Percentiles rank a stretch among this genome's conserved stretches.
These are phyloP conservation scores for Lophiotrema nucula DNA, from an alignment of 495 filamentous ascomycete species.

Conservation along the genomic window DNA sequence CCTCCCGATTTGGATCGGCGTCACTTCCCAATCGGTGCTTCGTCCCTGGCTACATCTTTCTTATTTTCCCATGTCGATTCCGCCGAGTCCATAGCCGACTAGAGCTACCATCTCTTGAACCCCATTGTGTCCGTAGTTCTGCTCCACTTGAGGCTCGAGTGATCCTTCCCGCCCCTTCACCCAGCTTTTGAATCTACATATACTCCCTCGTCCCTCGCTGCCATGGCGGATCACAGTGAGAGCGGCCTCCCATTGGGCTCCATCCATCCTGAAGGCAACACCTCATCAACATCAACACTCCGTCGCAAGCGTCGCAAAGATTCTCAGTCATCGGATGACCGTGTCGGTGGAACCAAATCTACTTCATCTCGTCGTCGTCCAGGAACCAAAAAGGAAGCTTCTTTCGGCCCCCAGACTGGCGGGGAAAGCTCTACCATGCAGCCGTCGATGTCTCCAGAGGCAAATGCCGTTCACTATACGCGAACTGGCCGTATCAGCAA, in stretches of 20 bases:
- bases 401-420: constrained; percentile 30
- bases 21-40: constrained; percentile 15
- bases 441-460: constrained; percentile 28
- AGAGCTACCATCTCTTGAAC: constrained; percentile 27
- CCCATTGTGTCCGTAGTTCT: constrained; percentile 19
- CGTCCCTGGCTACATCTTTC: constrained; percentile 15
- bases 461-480: constrained; percentile 36
- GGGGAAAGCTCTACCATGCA: constrained; percentile 33
- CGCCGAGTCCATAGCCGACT: constrained; percentile 18
- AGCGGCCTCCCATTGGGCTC: constrained; percentile 34
- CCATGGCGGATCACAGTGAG: constrained; percentile 27
- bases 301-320: constrained; percentile 23
- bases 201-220: constrained; percentile 24
- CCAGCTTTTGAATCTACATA: constrained; percentile 31
- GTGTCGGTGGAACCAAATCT: constrained; percentile 25
- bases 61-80: constrained; percentile 29
- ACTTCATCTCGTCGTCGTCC: constrained; percentile 29
- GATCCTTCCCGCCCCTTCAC: constrained; percentile 31
- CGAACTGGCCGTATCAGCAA: constrained; percentile 44
- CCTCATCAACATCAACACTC: constrained; percentile 4
- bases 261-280: constrained; percentile 24
- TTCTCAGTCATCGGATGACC: constrained; percentile 32
- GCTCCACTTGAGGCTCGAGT: constrained; percentile 27
- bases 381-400: constrained; percentile 28
- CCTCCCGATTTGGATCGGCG: constrained; percentile 32